phyloP scores from a whole-genome alignment of 2,329 filamentous ascomycete genomes.

The Apiospora kogelbergensis region DNA sequence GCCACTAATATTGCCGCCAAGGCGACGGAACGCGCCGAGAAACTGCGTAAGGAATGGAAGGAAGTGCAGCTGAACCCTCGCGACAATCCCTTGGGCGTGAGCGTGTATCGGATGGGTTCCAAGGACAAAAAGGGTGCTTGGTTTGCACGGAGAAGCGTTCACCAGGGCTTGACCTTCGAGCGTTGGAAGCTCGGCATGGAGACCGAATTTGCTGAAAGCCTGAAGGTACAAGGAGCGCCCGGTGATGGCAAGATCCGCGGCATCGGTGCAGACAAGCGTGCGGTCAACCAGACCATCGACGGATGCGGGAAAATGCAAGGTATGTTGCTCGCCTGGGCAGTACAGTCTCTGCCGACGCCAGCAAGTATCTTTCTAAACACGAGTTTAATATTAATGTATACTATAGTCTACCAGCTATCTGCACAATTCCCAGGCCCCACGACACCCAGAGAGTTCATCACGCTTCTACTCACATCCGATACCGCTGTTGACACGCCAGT shows the following conservation, averaged over 20 bases:
- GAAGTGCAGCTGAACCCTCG: slow-evolving; percentile 70
- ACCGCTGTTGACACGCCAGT: slow-evolving; percentile 38
- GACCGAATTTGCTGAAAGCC: slow-evolving; percentile 75
- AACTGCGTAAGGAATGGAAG: slow-evolving; percentile 84
- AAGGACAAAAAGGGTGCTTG: slow-evolving; percentile 84
- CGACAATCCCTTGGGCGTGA: slow-evolving; percentile 75
- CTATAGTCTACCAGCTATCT: slow-evolving; percentile 75
- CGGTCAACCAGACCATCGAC: slow-evolving; percentile 62
- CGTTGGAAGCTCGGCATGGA: slow-evolving; percentile 77
- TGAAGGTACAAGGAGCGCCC: slow-evolving; percentile 68
- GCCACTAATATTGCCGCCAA: slow-evolving; percentile 43
- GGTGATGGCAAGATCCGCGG: slow-evolving; percentile 78
- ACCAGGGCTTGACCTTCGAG: slow-evolving; percentile 74
- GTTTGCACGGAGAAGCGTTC: slow-evolving; percentile 85
- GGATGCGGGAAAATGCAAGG: slow-evolving; percentile 64
- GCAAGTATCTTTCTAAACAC: background rate
- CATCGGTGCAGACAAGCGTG: slow-evolving; percentile 75
- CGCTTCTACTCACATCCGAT: slow-evolving; percentile 70
- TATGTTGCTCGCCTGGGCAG: slow-evolving; percentile 30
- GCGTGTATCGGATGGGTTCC: slow-evolving; percentile 75
- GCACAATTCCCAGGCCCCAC: slow-evolving; percentile 90
- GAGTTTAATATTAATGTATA: background rate
- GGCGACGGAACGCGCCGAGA: slow-evolving; percentile 46
- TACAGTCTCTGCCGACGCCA: background rate
- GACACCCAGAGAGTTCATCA: slow-evolving; percentile 84